A percentile compares a stretch with the other conserved stretches of the same genome.
Evolutionary conservation across 2,329 filamentous ascomycete species (phyloP).

Genomic region (Trichoderma sp.): DNA sequence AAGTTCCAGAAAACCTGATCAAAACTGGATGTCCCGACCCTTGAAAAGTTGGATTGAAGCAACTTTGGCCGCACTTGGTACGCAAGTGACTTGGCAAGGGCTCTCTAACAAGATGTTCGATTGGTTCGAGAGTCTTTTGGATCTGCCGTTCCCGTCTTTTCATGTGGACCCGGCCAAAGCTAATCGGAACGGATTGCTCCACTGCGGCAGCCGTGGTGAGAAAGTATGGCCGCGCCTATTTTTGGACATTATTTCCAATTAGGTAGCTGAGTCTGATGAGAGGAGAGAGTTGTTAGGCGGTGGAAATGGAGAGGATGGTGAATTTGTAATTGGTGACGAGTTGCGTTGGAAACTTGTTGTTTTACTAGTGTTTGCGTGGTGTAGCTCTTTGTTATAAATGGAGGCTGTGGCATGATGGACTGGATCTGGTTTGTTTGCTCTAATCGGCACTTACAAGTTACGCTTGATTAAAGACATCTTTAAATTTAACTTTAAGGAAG

Average conservation of each 20-base stretch:
- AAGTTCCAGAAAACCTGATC: background rate
- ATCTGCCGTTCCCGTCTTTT: background rate
- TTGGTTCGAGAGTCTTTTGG: background rate
- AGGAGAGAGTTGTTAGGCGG: too few species aligned
- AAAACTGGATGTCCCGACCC: background rate
- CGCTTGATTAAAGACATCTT: background rate
- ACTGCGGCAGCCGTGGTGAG: background rate
- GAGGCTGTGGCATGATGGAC: background rate
- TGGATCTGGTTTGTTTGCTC: background rate
- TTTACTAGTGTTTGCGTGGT: background rate
- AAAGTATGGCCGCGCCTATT: conserved; percentile 8
- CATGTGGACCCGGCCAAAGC: background rate
- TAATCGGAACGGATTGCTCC: background rate
- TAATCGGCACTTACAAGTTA: background rate
- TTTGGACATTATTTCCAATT: background rate
- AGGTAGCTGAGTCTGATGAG: background rate
- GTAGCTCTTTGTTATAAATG: background rate
- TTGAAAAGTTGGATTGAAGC: background rate
- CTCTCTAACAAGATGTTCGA: background rate
- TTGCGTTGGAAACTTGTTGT: background rate
- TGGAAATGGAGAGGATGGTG: background rate
- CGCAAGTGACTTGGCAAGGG: background rate
- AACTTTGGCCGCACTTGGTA: conserved; percentile 1
- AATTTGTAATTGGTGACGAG: background rate
- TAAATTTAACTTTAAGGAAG: background rate